A percentile compares a stretch with the other conserved stretches of the same genome.
phyloP scores from a whole-genome alignment of 768 basidiomycete species.

The Suillus cothurnatus region DNA sequence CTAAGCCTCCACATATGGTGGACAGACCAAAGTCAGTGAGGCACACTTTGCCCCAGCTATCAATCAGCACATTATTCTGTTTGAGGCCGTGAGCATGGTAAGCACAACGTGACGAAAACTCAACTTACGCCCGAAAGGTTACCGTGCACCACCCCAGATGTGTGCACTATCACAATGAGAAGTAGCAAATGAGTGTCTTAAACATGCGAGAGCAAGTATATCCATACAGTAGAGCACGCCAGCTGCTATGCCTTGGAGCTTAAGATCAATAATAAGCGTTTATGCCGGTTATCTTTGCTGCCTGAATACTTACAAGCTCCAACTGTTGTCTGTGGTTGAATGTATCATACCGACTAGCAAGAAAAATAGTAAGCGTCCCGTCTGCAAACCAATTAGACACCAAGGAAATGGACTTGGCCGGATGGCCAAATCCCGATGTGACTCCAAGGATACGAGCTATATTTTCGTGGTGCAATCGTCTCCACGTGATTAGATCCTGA shows the following conservation, averaged over 20 bases:
- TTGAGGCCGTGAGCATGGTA: neutral
- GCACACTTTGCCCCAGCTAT: conserved; percentile 31
- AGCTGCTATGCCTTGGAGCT: conserved; percentile 6
- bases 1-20: neutral
- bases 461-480: conserved; percentile 22
- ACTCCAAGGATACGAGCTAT: conserved; percentile 30
- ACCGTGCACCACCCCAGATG: conserved; percentile 20
- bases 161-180: neutral
- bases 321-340: neutral
- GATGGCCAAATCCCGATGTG: conserved; percentile 26
- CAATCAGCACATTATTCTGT: conserved; percentile 36
- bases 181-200: neutral
- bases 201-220: neutral
- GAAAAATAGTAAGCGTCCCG: conserved; percentile 23
- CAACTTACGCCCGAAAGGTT: conserved; percentile 31
- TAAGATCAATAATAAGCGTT: neutral
- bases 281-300: neutral
- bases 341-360: conserved; percentile 8
- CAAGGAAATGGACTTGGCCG: conserved; percentile 21
- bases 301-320: neutral
- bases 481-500: conserved; percentile 33
- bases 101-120: neutral
- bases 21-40: conserved; percentile 39
- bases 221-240: conserved; percentile 9
- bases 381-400: conserved; percentile 35